These are phyloP conservation scores for Berberis vulgaris DNA, from an alignment of 164 flowering plant genomes.

Conservation along the genomic window DNA sequence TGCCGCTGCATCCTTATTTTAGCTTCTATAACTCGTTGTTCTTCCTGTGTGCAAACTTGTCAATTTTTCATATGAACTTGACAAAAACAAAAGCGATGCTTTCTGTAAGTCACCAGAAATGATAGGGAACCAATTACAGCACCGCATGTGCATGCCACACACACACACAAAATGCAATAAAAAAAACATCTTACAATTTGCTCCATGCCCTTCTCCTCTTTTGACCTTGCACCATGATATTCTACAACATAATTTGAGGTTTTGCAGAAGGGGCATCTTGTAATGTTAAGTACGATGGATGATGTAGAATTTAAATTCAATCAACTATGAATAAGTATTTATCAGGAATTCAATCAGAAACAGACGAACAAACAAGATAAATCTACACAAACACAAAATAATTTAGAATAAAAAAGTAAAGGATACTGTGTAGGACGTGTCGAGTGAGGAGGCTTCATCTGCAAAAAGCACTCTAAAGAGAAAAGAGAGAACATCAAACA, in stretches of 20 bases:
- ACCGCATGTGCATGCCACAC: too few species aligned
- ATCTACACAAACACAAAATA: neutral
- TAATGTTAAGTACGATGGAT: slow-evolving; percentile 32
- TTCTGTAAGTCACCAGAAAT: neutral
- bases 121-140: neutral
- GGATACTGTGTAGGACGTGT: slow-evolving; percentile 99
- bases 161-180: neutral
- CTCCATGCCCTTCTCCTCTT: slow-evolving; percentile 88
- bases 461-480: slow-evolving; percentile 81
- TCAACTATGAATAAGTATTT: neutral
- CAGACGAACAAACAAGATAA: neutral
- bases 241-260: slow-evolving; percentile 91
- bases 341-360: neutral
- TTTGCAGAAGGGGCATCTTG: slow-evolving; percentile 95
- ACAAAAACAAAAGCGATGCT: neutral
- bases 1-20: slow-evolving; percentile 85
- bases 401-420: slow-evolving; percentile 14
- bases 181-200: slow-evolving; percentile 64
- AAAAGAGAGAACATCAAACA: neutral
- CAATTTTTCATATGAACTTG: neutral
- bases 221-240: slow-evolving; percentile 81
- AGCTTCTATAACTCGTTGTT: slow-evolving; percentile 95
- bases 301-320: neutral
- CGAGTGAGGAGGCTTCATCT: slow-evolving; percentile 92
- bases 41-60: slow-evolving; percentile 48